Evolutionary conservation across 78 protist genomes (phyloP), one percentile per base, ranked within the genome.

Genomic region (Protostelium mycophagum): DNA sequence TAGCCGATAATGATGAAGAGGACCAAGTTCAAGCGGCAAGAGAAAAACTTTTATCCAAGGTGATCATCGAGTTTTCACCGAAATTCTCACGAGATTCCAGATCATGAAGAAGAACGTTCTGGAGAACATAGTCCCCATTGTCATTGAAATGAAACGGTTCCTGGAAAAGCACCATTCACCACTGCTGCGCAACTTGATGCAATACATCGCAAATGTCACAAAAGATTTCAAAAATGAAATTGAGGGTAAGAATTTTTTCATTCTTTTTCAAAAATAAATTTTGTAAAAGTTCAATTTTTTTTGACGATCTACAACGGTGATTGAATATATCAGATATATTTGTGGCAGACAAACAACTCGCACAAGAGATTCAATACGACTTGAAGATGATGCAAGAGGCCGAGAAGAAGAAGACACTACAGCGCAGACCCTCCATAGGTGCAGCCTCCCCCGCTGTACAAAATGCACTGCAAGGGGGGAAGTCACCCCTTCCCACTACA

Each of bases 111-210:
- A 94, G 92, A 91, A 88, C 36, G 85, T 91, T 36, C 63, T 91
- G 36, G 96, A 96, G 83, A 92, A 89, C 85, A 83, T 96, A 29
- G 84, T 96, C 1, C 96, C 97, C 29, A 88, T 92, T 1, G 83
- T 94, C 31, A 90, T 96, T 1, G 90, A 93, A 37, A 86, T 96
- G 34, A 96, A 96, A 85, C 89, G 90, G 5, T 38, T 83, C 29
- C 73, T 96, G 1, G 97, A 96, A n/a, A 37, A 37, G 87, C 51
- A 90, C n/a, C 95, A 92, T 83, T 96, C 97, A 28, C 93, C 95
- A 0, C 92, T 94, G 10, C 36, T 90, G 28, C 36, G 91, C 36
- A 86, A 91, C 39, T 34, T 96, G 0, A 89, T 94, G 92, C 10
- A 73, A 0, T 93, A 86, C 35, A 37, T 96, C 36, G n/a, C 37